Conservation (phyloP, 345 rosid species). For the Ricinus communis region DNA sequence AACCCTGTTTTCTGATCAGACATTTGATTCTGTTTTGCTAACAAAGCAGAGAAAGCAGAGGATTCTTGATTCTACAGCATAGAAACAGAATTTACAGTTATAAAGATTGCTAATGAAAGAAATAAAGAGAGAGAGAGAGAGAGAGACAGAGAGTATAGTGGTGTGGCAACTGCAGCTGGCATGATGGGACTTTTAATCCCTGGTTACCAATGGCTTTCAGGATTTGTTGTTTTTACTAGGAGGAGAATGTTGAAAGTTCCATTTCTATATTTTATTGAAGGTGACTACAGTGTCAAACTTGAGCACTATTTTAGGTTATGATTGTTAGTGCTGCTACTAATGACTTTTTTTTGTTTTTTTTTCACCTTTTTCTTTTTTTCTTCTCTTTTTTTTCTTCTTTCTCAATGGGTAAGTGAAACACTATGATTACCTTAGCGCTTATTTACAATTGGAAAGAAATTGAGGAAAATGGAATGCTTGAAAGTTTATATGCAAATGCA, state of each 20-base stretch:
- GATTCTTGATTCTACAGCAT: neutral
- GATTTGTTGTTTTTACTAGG: no score
- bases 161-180: slow-evolving; percentile 24
- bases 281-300: no score
- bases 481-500: neutral
- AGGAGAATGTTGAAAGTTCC: no score
- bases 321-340: neutral
- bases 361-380: no score
- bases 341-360: neutral
- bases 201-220: neutral
- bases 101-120: neutral
- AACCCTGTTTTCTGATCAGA: slow-evolving; percentile 21
- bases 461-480: neutral
- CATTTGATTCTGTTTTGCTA: neutral
- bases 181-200: slow-evolving; percentile 16
- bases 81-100: neutral
- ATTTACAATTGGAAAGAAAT: no score
- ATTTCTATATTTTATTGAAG: no score
- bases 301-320: neutral
- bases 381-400: no score
- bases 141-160: neutral
- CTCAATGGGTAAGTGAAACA: neutral
- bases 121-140: slow-evolving; percentile 7
- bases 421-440: neutral
- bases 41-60: neutral